Evolutionary conservation across 306 rosid species (phyloP).

Genomic region (Luffa acutangula): DNA sequence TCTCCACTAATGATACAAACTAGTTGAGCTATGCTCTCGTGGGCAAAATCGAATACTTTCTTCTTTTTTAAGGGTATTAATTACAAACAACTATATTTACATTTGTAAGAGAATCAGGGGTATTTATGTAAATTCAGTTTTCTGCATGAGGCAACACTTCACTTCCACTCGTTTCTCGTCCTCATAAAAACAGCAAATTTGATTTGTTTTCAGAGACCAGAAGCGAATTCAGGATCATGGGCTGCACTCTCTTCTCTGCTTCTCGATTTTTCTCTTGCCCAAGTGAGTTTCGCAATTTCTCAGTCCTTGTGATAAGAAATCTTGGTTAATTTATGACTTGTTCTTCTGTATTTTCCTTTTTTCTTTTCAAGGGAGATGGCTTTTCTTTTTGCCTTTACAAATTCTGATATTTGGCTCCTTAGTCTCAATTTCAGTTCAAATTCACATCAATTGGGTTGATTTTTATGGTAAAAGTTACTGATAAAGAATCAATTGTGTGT

Average conservation of each 20-base stretch:
- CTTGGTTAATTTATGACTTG: not conserved
- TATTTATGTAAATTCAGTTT: constrained; percentile 17
- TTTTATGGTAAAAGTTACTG: not conserved
- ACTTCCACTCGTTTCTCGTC: constrained; percentile 4
- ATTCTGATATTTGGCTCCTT: not conserved
- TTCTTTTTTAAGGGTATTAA: not conserved
- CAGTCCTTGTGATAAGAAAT: not conserved
- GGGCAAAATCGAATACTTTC: too few species aligned
- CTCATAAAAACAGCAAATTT: not conserved
- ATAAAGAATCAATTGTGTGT: not conserved
- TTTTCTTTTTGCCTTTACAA: not conserved
- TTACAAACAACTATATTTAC: not conserved
- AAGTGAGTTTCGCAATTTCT: constrained; percentile 28
- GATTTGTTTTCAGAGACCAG: constrained; percentile 5
- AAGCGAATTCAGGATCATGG: constrained; percentile 32
- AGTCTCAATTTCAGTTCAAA: not conserved
- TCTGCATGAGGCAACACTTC: not conserved
- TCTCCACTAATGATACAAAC: too few species aligned
- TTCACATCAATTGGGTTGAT: not conserved
- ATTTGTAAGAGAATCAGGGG: constrained; percentile 8
- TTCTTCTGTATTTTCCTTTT: not conserved
- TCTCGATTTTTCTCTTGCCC: constrained; percentile 38
- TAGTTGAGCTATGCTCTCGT: too few species aligned
- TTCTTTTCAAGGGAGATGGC: not conserved
- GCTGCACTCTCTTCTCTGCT: constrained; percentile 46